Percentiles rank a stretch among this genome's conserved stretches.
These are phyloP conservation scores for Amanita fuliginea DNA, from an alignment of 768 basidiomycete species.

Conservation along the genomic window DNA sequence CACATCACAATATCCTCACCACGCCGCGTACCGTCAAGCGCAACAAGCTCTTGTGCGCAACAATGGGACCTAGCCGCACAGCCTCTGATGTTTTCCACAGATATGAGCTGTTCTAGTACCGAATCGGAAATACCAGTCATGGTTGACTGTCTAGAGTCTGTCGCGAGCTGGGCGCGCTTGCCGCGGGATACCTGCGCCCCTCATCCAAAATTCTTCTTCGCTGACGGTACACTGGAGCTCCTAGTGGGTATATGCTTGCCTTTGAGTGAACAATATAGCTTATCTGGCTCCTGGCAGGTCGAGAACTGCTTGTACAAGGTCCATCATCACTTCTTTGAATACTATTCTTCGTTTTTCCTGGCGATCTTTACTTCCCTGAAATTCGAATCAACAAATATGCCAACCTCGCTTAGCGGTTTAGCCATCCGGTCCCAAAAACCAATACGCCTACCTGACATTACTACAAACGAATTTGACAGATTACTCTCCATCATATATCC, in stretches of 20 bases:
- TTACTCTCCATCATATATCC: conserved; percentile 24
- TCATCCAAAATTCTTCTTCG: conserved; percentile 15
- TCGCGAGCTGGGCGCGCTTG: neutral
- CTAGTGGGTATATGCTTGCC: conserved; percentile 8
- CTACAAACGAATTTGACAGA: conserved; percentile 23
- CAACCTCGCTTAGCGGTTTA: neutral
- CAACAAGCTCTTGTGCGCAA: neutral
- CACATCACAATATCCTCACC: neutral
- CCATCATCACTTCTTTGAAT: conserved; percentile 21
- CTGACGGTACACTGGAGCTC: conserved; percentile 14
- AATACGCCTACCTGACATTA: conserved; percentile 22
- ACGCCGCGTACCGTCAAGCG: neutral
- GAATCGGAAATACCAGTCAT: neutral
- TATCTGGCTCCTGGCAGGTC: conserved; percentile 13
- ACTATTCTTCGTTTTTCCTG: conserved; percentile 5
- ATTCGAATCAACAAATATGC: neutral
- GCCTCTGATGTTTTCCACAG: conserved; percentile 1
- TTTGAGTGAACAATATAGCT: neutral
- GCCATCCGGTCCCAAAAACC: conserved; percentile 3
- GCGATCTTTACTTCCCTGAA: conserved; percentile 3
- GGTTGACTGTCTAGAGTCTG: neutral
- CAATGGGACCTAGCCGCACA: neutral
- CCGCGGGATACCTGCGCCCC: neutral
- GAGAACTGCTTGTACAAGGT: conserved; percentile 16
- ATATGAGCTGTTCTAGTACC: conserved; percentile 1